Evolutionary conservation across 768 basidiomycete genomes (phyloP), one percentile per base, ranked within the genome.

Genomic region (Psilocybe subaeruginosa): DNA sequence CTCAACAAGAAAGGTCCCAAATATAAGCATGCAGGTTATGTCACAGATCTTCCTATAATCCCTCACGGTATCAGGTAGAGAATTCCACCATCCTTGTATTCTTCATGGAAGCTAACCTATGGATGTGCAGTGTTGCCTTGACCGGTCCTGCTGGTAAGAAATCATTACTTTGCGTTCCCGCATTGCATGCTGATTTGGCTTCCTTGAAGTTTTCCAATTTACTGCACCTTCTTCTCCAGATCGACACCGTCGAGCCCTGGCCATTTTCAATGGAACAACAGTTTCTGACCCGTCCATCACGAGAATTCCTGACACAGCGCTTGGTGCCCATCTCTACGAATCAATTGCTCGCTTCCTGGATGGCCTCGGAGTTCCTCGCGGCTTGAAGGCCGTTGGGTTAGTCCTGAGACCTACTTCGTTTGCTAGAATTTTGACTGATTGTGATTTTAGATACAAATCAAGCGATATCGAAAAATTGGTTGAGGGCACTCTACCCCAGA

Each of bases 1-100:
- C 75, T 96, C 71, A 99, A 99, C 80, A 97, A 99, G 78, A 89
- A 88, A 64, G 93, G 96, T 0, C 93, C 95, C 0, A 91, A 92
- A 70, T 98, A 92, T 76, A 87, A 91, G 71, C 94, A 97, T 72
- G 86, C 93, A 27, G 96, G 94, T 48, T 99, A 99, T 76, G 77
- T 82, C 17, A 88, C 87, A n/a, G 83, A 90, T 64, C 81, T 85
- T 53, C 95, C 96, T 6, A 94, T 99, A 64, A 95, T 99, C 60
- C 96, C 96, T 11, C 95, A 97, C 69, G 95, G 95, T 51, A 80
- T 97, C 69, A 91, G 87, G 87, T 87, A 74, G 50, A 52, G 29
- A 43, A 12, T 30, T 9, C 8, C 33, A 14, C 27, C 6, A 41
- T 19, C 62, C 16, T 35, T 37, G 41, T 58, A 35, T 49, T 17